Conservation (phyloP, 108 stramenopile species). For the Pseudonitzschia multiseries region DNA sequence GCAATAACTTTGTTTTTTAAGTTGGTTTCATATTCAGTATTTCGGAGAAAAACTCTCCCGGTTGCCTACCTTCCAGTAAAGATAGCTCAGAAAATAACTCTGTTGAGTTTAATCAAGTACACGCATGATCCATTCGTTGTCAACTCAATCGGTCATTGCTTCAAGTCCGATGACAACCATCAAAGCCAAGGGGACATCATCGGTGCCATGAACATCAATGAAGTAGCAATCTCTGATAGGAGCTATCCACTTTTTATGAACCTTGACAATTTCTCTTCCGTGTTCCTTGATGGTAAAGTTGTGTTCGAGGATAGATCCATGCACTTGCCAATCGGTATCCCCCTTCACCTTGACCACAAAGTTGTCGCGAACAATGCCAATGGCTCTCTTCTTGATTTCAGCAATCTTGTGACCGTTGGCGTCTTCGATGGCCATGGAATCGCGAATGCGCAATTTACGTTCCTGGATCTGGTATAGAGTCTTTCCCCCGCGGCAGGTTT, state of each 20-base stretch:
- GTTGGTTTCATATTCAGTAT: too few relatives aligned
- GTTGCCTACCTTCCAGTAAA: too few relatives aligned
- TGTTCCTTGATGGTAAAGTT: constrained; percentile 9
- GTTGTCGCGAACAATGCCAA: constrained; percentile 15
- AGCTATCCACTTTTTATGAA: constrained; percentile 14
- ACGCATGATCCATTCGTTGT: not conserved
- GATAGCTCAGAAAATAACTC: too few relatives aligned
- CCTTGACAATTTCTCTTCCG: constrained; percentile 4
- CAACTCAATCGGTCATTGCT: constrained; percentile 4
- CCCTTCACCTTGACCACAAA: constrained; percentile 11
- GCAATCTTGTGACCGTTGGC: constrained; percentile 11
- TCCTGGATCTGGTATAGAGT: not conserved
- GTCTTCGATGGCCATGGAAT: constrained; percentile 11
- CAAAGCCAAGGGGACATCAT: constrained; percentile 6
- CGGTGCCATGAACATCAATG: not conserved
- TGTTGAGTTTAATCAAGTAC: too few relatives aligned
- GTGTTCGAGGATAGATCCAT: constrained; percentile 13
- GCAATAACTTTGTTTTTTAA: too few relatives aligned
- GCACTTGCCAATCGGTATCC: not conserved
- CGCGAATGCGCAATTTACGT: not conserved
- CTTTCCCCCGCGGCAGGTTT: constrained; percentile 1
- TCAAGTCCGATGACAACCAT: constrained; percentile 7
- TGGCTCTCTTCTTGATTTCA: constrained; percentile 8
- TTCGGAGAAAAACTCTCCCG: too few relatives aligned
- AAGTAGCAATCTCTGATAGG: constrained; percentile 6